phyloP scores from a whole-genome alignment of 768 basidiomycete species.

The Leucosporidium creatinivorum region DNA sequence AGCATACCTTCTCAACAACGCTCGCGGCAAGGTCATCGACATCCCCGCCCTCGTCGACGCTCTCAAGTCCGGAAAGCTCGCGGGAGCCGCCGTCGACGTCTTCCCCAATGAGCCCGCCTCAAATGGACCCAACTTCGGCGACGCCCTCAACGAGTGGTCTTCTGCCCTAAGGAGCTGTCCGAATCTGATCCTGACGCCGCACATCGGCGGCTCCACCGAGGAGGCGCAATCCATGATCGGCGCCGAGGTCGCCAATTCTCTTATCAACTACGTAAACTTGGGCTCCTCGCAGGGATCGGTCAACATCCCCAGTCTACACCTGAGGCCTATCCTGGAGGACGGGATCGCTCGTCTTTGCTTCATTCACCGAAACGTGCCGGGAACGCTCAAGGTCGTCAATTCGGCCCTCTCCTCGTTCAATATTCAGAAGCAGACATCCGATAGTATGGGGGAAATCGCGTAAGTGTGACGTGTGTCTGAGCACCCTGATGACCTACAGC shows the following conservation, averaged over 20 bases:
- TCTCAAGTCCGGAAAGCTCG: conserved; percentile 76
- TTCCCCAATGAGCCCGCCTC: conserved; percentile 87
- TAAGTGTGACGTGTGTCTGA: too few relatives aligned
- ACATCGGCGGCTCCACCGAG: conserved; percentile 98
- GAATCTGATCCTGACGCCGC: conserved; percentile 94
- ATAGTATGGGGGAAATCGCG: conserved; percentile 39
- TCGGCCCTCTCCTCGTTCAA: conserved; percentile 89
- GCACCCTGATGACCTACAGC: background rate
- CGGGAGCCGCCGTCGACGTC: conserved; percentile 87
- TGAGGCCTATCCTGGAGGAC: conserved; percentile 83
- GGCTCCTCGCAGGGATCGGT: conserved; percentile 87
- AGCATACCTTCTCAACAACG: conserved; percentile 94
- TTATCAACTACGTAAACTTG: conserved; percentile 82
- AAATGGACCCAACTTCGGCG: conserved; percentile 80
- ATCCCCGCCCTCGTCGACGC: conserved; percentile 79
- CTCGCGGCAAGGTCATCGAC: conserved; percentile 90
- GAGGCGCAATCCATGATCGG: conserved; percentile 98
- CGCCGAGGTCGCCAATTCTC: conserved; percentile 77
- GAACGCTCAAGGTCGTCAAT: conserved; percentile 91
- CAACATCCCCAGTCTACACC: conserved; percentile 98
- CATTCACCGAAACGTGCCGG: conserved; percentile 86
- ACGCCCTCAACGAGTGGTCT: conserved; percentile 79
- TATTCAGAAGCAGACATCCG: conserved; percentile 99
- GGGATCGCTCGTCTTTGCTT: conserved; percentile 81
- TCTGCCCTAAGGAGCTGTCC: conserved; percentile 63